A percentile compares a stretch with the other conserved stretches of the same genome.
These are phyloP conservation scores for Amaranthus cruentus DNA, from an alignment of 148 eudicot species.

Conservation along the genomic window DNA sequence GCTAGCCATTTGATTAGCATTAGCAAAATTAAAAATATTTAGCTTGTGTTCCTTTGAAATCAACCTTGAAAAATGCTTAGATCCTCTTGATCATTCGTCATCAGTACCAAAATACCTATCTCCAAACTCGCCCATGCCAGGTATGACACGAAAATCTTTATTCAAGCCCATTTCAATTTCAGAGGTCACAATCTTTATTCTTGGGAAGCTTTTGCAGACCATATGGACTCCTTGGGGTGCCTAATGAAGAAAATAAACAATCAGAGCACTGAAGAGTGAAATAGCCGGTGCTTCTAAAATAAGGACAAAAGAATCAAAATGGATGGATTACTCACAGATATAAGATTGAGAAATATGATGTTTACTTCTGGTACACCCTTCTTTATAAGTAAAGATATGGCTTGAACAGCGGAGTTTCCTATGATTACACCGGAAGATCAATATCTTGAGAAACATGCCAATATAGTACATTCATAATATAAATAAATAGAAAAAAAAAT, in stretches of 20 bases:
- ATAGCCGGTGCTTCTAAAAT: background rate
- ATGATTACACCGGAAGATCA: slow-evolving; percentile 18
- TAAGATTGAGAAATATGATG: slow-evolving; percentile 91
- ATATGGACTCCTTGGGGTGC: slow-evolving; percentile 97
- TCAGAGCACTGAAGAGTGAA: background rate
- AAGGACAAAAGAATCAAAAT: background rate
- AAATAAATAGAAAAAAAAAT: background rate
- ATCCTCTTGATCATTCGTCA: slow-evolving; percentile 37
- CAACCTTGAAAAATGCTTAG: background rate
- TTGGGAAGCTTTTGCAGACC: slow-evolving; percentile 82
- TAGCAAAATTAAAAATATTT: slow-evolving; percentile 8
- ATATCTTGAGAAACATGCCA: background rate
- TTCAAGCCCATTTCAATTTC: slow-evolving; percentile 86
- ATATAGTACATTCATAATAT: background rate
- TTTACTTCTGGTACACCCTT: slow-evolving; percentile 92
- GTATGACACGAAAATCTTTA: slow-evolving; percentile 78
- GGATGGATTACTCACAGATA: slow-evolving; percentile 60
- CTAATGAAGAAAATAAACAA: slow-evolving; percentile 30
- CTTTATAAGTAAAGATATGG: slow-evolving; percentile 74
- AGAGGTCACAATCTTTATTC: slow-evolving; percentile 91
- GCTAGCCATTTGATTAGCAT: background rate
- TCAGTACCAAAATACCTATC: slow-evolving; percentile 97
- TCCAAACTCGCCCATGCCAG: slow-evolving; percentile 99
- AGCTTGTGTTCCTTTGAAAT: slow-evolving; percentile 8
- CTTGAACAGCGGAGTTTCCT: slow-evolving; percentile 97